Evolutionary conservation across 2,329 filamentous ascomycete genomes (phyloP), one percentile per base, ranked within the genome.

Genomic region (Capronia epimyces): DNA sequence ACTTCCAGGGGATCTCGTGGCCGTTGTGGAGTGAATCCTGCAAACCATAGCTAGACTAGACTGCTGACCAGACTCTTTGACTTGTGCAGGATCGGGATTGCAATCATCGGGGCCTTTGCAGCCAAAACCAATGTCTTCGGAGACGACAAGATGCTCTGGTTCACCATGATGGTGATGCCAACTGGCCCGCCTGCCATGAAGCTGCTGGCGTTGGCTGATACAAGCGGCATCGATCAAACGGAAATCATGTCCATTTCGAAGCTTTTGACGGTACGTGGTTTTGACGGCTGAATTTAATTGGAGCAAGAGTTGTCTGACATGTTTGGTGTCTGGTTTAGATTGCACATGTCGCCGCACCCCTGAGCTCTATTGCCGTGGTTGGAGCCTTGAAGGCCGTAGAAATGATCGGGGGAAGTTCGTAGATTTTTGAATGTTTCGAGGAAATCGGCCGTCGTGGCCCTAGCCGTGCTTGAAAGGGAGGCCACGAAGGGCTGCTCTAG

Each of bases 111-210:
- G 58, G 59, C 64, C 0, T 61, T 85, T 7, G 80, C 78, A 0
- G 73, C 70, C 1, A 73, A 71, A 45, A 83, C 81, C 0, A 56
- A 58, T 0, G 29, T 79, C 2, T 61, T 86, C 2, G 69, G 71
- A 4, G 60, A 69, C 3, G 82, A 86, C 60, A 81, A 81, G 0
- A 77, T 85, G 55, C 65, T 86, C 21, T 85, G 81, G 80, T 86
- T 85, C 59, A 71, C 67, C 2, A 73, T 81, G 73, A 81, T 81
- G 77, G 60, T 80, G 13, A 79, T 79, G 73, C 76, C 77, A 0
- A 69, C 71, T 1, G 77, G 78, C 0, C 77, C 76, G 15, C 74
- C 76, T 1, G 75, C 76, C 0, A 69, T 79, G 71, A 75, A 76
- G 18, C 62, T 80, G 22, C 72, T 75, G 2, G 75, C 79, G 49